These are phyloP conservation scores for Podila verticillata DNA, from an alignment of 192 early-diverging fungal species.

Conservation along the genomic window DNA sequence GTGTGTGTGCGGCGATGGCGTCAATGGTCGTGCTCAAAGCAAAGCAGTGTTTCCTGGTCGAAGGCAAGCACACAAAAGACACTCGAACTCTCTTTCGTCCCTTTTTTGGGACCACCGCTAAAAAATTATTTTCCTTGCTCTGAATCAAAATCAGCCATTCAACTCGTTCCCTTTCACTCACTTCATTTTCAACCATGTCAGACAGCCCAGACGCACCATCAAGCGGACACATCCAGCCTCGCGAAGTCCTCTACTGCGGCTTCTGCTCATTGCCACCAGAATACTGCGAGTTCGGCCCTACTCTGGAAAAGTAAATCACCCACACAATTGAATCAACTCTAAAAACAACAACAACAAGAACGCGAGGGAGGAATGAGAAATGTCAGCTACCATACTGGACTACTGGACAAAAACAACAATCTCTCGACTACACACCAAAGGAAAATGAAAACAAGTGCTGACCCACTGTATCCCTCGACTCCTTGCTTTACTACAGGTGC, in stretches of 20 bases:
- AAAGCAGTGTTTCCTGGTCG: too few species aligned
- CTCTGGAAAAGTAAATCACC: constrained; percentile 70
- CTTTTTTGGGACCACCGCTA: not conserved
- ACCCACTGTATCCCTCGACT: not conserved
- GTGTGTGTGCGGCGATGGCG: too few species aligned
- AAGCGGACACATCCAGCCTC: constrained; percentile 46
- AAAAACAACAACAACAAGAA: constrained; percentile 64
- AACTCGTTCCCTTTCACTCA: not conserved
- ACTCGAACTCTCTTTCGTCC: too few species aligned
- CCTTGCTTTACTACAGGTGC: constrained; percentile 19
- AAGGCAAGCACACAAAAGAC: too few species aligned
- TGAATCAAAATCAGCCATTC: too few species aligned
- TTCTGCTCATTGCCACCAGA: constrained; percentile 55
- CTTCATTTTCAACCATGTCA: constrained; percentile 5
- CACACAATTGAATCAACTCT: constrained; percentile 7
- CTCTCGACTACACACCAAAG: constrained; percentile 54
- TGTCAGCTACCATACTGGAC: too few species aligned
- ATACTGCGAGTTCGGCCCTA: constrained; percentile 94
- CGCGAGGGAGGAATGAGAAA: constrained; percentile 1
- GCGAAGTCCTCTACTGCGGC: constrained; percentile 48
- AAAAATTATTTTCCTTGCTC: too few species aligned
- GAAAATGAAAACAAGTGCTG: constrained; percentile 16
- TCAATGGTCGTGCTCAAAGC: too few species aligned
- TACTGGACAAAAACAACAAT: too few species aligned
- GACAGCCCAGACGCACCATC: constrained; percentile 52